Conservation (phyloP, 768 basidiomycete species). For the Clavaria fumosa region DNA sequence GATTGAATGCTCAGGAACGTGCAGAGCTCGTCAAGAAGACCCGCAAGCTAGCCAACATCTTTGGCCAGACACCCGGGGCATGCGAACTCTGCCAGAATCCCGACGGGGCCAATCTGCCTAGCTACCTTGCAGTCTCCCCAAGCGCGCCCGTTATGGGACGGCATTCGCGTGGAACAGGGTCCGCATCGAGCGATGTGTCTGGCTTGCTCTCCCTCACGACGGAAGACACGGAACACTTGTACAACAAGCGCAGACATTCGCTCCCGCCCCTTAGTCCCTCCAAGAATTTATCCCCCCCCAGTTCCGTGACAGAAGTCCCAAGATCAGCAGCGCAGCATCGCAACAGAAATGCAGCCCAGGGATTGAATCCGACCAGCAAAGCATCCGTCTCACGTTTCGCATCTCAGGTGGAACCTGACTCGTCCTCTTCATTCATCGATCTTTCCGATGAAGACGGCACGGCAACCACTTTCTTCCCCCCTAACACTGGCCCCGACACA, state of each 20-base stretch:
- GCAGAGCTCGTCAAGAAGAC: conserved; percentile 57
- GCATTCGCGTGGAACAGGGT: conserved; percentile 13
- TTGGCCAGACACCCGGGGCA: conserved; percentile 48
- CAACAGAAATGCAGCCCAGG: neutral
- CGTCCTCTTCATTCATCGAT: conserved; percentile 43
- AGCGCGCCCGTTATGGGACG: conserved; percentile 3
- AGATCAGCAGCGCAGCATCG: too few relatives aligned
- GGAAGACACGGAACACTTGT: too few relatives aligned
- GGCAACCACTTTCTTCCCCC: too few relatives aligned
- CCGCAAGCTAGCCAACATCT: conserved; percentile 68
- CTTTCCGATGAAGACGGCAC: conserved; percentile 49
- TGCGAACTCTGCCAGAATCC: conserved; percentile 24
- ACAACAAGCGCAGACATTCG: conserved; percentile 36
- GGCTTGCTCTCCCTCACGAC: conserved; percentile 10
- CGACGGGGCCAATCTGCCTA: conserved; percentile 6
- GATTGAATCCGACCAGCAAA: neutral
- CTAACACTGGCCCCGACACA: too few relatives aligned
- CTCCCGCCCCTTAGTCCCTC: conserved; percentile 37
- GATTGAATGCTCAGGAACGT: conserved; percentile 47
- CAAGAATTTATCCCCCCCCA: conserved; percentile 23
- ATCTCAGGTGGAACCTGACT: neutral
- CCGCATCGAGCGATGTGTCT: conserved; percentile 13
- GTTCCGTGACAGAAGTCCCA: neutral
- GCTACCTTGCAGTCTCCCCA: conserved; percentile 6
- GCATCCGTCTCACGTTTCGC: neutral